phyloP scores from a whole-genome alignment of 2,329 filamentous ascomycete species.

The Aspergillus pseudonomiae region DNA sequence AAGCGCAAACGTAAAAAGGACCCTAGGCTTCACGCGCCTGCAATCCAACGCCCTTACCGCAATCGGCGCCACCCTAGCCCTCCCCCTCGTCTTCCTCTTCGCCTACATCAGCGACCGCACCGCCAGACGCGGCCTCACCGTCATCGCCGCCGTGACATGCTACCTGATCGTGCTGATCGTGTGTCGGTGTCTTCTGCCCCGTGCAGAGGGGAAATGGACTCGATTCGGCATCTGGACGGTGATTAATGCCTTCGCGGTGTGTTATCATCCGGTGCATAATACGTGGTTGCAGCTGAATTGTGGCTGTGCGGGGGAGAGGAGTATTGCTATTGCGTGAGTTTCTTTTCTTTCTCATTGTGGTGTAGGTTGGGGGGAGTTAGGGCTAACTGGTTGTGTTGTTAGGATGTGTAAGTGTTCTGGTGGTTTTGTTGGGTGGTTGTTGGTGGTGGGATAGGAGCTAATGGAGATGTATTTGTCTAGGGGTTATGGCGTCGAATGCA shows the following conservation, averaged over 20 bases:
- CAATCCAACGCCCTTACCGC: conserved; percentile 52
- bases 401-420: conserved; percentile 29
- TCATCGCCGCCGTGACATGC: conserved; percentile 49
- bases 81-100: conserved; percentile 53
- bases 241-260: conserved; percentile 55
- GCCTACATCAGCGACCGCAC: conserved; percentile 53
- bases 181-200: conserved; percentile 44
- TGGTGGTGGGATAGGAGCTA: too few species aligned
- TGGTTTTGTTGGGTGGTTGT: too few species aligned
- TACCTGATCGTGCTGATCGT: conserved; percentile 52
- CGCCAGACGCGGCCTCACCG: conserved; percentile 47
- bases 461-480: background rate
- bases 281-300: conserved; percentile 59
- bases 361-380: too few species aligned
- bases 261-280: conserved; percentile 59
- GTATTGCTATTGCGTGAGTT: conserved; percentile 53
- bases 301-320: conserved; percentile 49
- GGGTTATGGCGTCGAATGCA: conserved; percentile 55
- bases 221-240: conserved; percentile 56
- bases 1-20: background rate
- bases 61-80: conserved; percentile 37
- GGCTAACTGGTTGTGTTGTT: conserved; percentile 13
- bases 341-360: background rate
- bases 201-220: conserved; percentile 50
- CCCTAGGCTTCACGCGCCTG: conserved; percentile 51